Percentiles rank a stretch among this genome's conserved stretches.
phyloP scores from a whole-genome alignment of 1,284 basidiomycete species.

The Sanghuangporus sanghuang region DNA sequence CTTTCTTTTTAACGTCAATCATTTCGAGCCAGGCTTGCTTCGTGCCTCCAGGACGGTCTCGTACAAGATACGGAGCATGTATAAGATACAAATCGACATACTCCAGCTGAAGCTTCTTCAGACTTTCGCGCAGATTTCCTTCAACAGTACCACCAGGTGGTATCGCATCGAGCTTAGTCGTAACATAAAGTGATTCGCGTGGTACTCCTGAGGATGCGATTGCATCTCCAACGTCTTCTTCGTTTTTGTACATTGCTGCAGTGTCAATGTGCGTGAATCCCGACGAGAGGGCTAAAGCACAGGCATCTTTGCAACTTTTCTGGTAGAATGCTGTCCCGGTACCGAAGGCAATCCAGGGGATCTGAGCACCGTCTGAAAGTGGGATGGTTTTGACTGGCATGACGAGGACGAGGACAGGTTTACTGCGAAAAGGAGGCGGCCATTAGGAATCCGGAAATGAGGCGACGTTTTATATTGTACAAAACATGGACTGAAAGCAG shows the following conservation, averaged over 20 bases:
- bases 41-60: slow-evolving; percentile 33
- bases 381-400: background rate
- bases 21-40: slow-evolving; percentile 64
- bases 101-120: slow-evolving; percentile 43
- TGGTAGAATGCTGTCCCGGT: slow-evolving; percentile 57
- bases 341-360: slow-evolving; percentile 49
- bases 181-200: slow-evolving; percentile 30
- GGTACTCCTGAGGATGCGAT: slow-evolving; percentile 34
- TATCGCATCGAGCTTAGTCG: slow-evolving; percentile 41
- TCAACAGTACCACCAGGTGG: slow-evolving; percentile 37
- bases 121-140: slow-evolving; percentile 45
- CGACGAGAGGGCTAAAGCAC: slow-evolving; percentile 49
- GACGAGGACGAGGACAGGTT: background rate
- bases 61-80: slow-evolving; percentile 38
- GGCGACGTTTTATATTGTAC: background rate
- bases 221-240: slow-evolving; percentile 44
- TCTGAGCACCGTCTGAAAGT: background rate
- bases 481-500: background rate
- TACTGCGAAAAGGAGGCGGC: background rate
- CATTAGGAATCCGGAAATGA: background rate
- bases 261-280: slow-evolving; percentile 49
- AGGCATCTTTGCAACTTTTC: slow-evolving; percentile 45
- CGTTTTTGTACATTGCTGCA: slow-evolving; percentile 50
- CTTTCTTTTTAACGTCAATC: slow-evolving; percentile 62
- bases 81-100: slow-evolving; percentile 44